A percentile compares a stretch with the other conserved stretches of the same genome.
phyloP scores from a whole-genome alignment of 202 grass and related monocot genomes.

The Eragrostis tef region DNA sequence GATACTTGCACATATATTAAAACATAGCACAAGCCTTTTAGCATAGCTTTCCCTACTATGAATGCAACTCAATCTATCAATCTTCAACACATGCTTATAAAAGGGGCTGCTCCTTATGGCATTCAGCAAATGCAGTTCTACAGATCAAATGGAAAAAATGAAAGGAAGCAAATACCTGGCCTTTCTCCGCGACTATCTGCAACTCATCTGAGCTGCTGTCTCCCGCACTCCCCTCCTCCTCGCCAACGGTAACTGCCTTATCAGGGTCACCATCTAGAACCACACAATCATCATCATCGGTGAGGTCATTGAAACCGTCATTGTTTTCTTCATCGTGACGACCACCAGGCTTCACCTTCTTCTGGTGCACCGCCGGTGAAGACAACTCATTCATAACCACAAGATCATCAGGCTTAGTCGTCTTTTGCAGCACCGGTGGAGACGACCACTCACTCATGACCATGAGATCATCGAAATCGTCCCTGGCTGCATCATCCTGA shows the following conservation, averaged over 20 bases:
- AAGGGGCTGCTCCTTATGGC: conserved; percentile 1
- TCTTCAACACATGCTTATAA: conserved; percentile 19
- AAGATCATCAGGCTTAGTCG: conserved; percentile 46
- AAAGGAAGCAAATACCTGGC: conserved; percentile 62
- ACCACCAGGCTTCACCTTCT: conserved; percentile 33
- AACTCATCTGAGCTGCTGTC: conserved; percentile 74
- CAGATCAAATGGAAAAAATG: background rate
- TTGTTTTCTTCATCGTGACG: conserved; percentile 3
- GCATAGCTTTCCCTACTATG: conserved; percentile 13
- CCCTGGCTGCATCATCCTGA: background rate
- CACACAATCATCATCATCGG: conserved; percentile 68
- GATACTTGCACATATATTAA: conserved; percentile 10
- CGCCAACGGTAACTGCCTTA: conserved; percentile 35
- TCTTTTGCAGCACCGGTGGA: conserved; percentile 31
- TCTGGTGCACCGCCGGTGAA: conserved; percentile 31
- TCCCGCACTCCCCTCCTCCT: conserved; percentile 31
- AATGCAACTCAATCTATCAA: conserved; percentile 41
- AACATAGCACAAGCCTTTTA: conserved; percentile 3
- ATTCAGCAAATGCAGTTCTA: conserved; percentile 32
- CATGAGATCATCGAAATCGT: conserved; percentile 62
- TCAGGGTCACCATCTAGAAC: conserved; percentile 80
- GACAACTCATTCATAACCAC: conserved; percentile 62
- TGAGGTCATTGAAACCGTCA: background rate
- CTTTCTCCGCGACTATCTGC: conserved; percentile 82
- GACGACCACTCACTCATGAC: conserved; percentile 61